Evolutionary conservation across 2,329 filamentous ascomycete species (phyloP).

Genomic region (Nigrospora sphaerica): DNA sequence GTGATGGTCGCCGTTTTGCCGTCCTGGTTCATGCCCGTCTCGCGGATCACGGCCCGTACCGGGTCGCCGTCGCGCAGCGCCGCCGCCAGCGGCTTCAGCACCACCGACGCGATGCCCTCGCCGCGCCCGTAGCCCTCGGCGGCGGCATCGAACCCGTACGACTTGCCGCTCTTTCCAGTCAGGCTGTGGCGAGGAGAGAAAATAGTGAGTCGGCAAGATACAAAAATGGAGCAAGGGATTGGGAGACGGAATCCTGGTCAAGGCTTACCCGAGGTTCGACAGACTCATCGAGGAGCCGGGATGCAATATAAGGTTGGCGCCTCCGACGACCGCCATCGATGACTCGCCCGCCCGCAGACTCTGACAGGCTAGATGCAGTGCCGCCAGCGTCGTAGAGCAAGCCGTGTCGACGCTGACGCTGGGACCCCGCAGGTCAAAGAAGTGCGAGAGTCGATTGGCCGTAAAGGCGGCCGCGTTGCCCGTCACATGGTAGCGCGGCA

Average conservation of each 20-base stretch:
- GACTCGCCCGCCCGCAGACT: constrained; percentile 39
- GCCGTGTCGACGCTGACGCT: constrained; percentile 46
- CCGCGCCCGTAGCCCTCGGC: constrained; percentile 40
- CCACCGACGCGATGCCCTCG: constrained; percentile 33
- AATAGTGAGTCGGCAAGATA: no score
- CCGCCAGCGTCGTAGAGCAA: constrained; percentile 43
- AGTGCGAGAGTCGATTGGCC: constrained; percentile 48
- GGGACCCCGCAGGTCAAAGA: constrained; percentile 46
- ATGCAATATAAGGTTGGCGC: constrained; percentile 38
- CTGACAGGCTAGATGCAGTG: constrained; percentile 42
- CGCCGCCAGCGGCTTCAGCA: constrained; percentile 34
- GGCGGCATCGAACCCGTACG: constrained; percentile 23
- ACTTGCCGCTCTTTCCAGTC: constrained; percentile 3
- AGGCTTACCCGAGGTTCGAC: constrained; percentile 31
- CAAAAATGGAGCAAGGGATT: no score
- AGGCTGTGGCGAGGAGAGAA: no score
- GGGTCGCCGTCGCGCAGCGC: constrained; percentile 33
- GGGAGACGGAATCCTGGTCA: no score
- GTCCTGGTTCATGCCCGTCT: constrained; percentile 7
- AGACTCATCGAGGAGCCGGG: constrained; percentile 40
- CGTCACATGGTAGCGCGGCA: constrained; percentile 45
- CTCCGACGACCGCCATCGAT: constrained; percentile 37
- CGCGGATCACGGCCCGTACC: constrained; percentile 9
- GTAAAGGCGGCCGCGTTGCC: constrained; percentile 21
- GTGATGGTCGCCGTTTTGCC: constrained; percentile 5